Evolutionary conservation across 2,329 filamentous ascomycete species (phyloP).

Genomic region (Orbilia quercus): DNA sequence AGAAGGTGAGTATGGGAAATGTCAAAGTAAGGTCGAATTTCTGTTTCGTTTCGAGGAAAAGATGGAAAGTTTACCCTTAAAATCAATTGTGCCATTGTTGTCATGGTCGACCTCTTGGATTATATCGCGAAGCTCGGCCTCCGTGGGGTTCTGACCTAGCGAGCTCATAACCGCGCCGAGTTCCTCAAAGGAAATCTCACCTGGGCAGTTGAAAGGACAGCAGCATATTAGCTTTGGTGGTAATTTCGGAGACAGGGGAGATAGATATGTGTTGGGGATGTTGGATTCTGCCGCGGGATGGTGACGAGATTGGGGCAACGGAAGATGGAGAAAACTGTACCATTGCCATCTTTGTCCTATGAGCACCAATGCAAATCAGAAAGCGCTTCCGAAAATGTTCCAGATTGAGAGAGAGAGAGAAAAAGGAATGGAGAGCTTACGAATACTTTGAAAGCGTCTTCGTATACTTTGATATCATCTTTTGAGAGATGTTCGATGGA

Average conservation of each 20-base stretch:
- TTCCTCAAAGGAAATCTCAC: slow-evolving; percentile 73
- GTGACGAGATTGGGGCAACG: slow-evolving; percentile 6
- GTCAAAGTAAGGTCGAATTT: slow-evolving; percentile 2
- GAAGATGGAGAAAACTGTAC: slow-evolving; percentile 55
- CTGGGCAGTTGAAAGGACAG: no score
- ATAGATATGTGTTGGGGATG: slow-evolving; percentile 22
- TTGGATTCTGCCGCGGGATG: not conserved
- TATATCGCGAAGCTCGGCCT: slow-evolving; percentile 73
- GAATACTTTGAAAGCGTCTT: slow-evolving; percentile 61
- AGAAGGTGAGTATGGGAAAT: no score
- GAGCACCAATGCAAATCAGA: not conserved
- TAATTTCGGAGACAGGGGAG: not conserved
- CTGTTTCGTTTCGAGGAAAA: not conserved
- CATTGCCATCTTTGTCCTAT: slow-evolving; percentile 61
- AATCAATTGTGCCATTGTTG: slow-evolving; percentile 74
- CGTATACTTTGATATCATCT: slow-evolving; percentile 60
- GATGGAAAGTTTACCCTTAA: slow-evolving; percentile 66
- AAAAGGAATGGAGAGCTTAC: slow-evolving; percentile 58
- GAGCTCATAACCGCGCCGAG: slow-evolving; percentile 74
- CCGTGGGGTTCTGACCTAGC: slow-evolving; percentile 72
- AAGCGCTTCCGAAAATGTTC: not conserved
- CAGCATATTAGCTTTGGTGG: not conserved
- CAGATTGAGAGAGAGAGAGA: no score
- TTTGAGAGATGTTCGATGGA: slow-evolving; percentile 41
- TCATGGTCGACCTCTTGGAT: slow-evolving; percentile 75